Evolutionary conservation across 441 rosid genomes (phyloP).

Genomic region (Flueggea neowawraea): DNA sequence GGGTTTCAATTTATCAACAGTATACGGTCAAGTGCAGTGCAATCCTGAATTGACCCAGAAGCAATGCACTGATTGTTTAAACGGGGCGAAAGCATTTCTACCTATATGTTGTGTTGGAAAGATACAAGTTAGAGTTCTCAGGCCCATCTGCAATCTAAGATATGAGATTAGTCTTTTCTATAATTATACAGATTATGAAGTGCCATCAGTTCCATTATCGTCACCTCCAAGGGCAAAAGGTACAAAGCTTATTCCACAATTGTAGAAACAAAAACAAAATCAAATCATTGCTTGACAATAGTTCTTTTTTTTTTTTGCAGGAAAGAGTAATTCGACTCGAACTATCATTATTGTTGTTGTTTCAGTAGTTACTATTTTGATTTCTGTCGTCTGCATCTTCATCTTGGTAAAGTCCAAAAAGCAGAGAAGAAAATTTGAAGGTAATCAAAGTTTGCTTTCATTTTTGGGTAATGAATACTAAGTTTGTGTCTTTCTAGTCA

Average conservation of each 20-base stretch:
- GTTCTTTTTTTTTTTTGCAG: constrained; percentile 16
- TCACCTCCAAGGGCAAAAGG: not conserved
- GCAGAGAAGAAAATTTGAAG: constrained; percentile 12
- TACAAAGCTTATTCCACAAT: not conserved
- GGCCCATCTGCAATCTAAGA: not conserved
- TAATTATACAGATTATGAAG: not conserved
- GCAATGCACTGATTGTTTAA: not conserved
- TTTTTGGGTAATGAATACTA: too few species aligned
- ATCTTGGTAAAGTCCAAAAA: constrained; percentile 24
- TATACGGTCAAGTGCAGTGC: not conserved
- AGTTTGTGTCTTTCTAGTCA: too few species aligned
- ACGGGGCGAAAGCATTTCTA: not conserved
- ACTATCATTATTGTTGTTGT: constrained; percentile 20
- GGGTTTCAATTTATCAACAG: not conserved
- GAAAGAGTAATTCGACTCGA: constrained; percentile 21
- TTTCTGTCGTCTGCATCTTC: constrained; percentile 20
- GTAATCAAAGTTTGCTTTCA: too few species aligned
- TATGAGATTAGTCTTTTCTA: not conserved
- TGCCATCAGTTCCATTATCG: not conserved
- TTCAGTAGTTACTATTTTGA: constrained; percentile 16
- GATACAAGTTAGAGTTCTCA: not conserved
- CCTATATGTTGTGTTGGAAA: not conserved
- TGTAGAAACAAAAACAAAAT: not conserved
- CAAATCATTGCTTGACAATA: too few species aligned
- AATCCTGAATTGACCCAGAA: not conserved